phyloP scores from a whole-genome alignment of 108 stramenopile genomes.

The Pseudonitzschia multiseries region DNA sequence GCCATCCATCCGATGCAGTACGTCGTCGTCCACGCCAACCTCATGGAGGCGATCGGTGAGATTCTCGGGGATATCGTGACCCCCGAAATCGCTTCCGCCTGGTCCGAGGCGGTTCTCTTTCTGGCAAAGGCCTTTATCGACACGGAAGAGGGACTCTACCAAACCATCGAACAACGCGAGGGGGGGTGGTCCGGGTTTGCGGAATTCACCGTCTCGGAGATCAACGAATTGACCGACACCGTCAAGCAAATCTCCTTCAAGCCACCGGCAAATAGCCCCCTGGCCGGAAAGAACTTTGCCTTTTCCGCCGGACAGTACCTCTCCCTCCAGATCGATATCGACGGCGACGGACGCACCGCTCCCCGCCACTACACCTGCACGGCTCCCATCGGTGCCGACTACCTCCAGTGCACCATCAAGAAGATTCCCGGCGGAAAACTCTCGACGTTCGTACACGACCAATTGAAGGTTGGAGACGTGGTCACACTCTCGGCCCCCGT shows the following conservation, averaged over 20 bases:
- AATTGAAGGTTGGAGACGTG: slow-evolving; percentile 9
- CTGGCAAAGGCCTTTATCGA: slow-evolving; percentile 20
- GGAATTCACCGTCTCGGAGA: slow-evolving; percentile 15
- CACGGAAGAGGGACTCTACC: slow-evolving; percentile 1
- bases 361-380: slow-evolving; percentile 23
- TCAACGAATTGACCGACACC: background rate
- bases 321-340: slow-evolving; percentile 18
- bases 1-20: slow-evolving; percentile 13
- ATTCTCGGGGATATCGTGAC: slow-evolving; percentile 13
- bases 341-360: slow-evolving; percentile 11
- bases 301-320: slow-evolving; percentile 22
- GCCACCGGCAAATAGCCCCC: background rate
- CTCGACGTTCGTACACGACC: background rate
- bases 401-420: slow-evolving; percentile 17
- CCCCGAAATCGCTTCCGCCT: slow-evolving; percentile 17
- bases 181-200: slow-evolving; percentile 16
- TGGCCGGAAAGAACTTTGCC: slow-evolving; percentile 17
- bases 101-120: slow-evolving; percentile 17
- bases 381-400: slow-evolving; percentile 8
- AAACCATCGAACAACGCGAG: slow-evolving; percentile 1
- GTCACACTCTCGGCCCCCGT: slow-evolving; percentile 6
- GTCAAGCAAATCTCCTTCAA: slow-evolving; percentile 21
- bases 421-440: background rate
- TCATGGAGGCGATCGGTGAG: slow-evolving; percentile 23
- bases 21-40: slow-evolving; percentile 14